Percentiles rank a stretch among this genome's conserved stretches.
phyloP scores from a whole-genome alignment of 495 filamentous ascomycete species.

The Tuber umbilicatum region DNA sequence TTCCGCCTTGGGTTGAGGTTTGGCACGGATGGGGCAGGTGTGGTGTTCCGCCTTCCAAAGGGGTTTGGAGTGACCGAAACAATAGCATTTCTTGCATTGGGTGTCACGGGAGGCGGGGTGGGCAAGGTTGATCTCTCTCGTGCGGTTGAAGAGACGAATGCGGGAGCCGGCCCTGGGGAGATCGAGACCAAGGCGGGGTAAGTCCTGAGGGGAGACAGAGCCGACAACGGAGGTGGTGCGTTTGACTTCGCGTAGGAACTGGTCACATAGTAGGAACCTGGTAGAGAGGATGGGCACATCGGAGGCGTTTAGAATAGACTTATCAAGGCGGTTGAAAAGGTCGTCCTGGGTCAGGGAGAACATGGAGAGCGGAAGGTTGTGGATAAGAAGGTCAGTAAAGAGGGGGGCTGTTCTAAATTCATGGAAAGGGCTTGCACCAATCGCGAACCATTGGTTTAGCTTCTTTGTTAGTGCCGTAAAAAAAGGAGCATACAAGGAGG shows the following conservation, averaged over 20 bases:
- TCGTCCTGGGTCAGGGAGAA: not conserved
- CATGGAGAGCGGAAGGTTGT: not conserved
- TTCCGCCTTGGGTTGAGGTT: too few relatives aligned
- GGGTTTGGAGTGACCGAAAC: too few relatives aligned
- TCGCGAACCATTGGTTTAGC: not conserved
- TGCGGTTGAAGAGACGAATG: not conserved
- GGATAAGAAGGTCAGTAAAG: not conserved
- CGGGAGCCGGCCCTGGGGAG: too few relatives aligned
- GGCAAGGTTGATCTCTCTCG: not conserved
- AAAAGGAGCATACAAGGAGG: not conserved
- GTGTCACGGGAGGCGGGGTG: not conserved
- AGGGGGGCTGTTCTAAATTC: not conserved
- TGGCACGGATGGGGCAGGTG: too few relatives aligned
- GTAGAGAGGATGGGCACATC: not conserved
- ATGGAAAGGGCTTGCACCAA: not conserved
- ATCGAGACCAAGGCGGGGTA: not conserved
- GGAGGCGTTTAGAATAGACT: not conserved
- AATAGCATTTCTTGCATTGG: not conserved
- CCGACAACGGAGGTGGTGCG: not conserved
- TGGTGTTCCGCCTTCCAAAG: too few relatives aligned
- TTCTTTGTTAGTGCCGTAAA: not conserved
- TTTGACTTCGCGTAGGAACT: not conserved
- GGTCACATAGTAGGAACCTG: not conserved
- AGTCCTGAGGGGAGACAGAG: not conserved
- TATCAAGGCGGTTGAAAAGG: not conserved